phyloP scores from a whole-genome alignment of 495 filamentous ascomycete species.

The Trichodelitschia bisporula region DNA sequence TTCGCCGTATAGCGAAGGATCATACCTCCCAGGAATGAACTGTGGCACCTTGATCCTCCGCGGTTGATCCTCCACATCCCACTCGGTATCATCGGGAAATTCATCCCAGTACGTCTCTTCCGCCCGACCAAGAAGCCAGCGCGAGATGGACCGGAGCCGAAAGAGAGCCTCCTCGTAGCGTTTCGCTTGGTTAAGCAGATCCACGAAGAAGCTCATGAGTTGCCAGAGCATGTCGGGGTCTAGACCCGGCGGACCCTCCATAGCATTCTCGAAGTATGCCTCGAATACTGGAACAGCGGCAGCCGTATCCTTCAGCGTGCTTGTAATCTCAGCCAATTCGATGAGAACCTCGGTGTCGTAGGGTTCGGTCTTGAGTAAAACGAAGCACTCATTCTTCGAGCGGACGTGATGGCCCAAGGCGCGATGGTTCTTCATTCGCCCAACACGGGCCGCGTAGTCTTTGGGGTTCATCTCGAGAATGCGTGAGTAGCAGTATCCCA shows the following conservation, averaged over 20 bases:
- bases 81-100: conserved; percentile 75
- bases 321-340: conserved; percentile 36
- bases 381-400: conserved; percentile 37
- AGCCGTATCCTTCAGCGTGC: conserved; percentile 30
- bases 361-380: conserved; percentile 30
- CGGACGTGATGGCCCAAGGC: conserved; percentile 30
- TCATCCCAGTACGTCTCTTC: conserved; percentile 60
- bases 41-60: conserved; percentile 31
- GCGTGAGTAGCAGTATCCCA: conserved; percentile 42
- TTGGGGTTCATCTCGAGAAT: conserved; percentile 35
- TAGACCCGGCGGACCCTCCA: conserved; percentile 17
- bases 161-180: conserved; percentile 36
- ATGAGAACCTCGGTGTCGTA: conserved; percentile 35
- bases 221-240: conserved; percentile 31
- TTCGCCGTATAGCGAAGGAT: conserved; percentile 37
- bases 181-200: conserved; percentile 41
- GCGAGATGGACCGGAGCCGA: conserved; percentile 39
- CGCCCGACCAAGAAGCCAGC: conserved; percentile 61
- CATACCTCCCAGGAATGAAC: conserved; percentile 28
- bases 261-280: conserved; percentile 17
- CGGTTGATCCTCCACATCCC: conserved; percentile 51
- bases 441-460: conserved; percentile 31
- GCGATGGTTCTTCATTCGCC: conserved; percentile 31
- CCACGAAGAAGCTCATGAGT: conserved; percentile 61
- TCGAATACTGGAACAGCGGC: conserved; percentile 25